Percentiles rank a stretch among this genome's conserved stretches.
These are phyloP conservation scores for Perkinsus marinus DNA, from an alignment of 169 alveolate species.

Conservation along the genomic window DNA sequence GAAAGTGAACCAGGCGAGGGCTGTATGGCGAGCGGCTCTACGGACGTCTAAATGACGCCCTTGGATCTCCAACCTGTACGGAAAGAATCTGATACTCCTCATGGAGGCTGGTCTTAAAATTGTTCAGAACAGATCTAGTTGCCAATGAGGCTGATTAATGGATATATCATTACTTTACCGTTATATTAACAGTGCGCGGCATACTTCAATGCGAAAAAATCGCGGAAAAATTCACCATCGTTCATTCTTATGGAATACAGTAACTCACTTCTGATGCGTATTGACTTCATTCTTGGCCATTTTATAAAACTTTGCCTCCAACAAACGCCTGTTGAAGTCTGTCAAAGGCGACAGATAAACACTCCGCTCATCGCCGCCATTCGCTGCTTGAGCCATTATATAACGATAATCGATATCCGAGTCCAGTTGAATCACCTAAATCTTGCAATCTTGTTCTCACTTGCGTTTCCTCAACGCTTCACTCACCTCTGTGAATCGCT, in stretches of 20 bases:
- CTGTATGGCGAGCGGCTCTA: constrained; percentile 10
- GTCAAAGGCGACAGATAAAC: constrained; percentile 35
- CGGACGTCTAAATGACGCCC: constrained; percentile 40
- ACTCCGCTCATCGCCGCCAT: constrained; percentile 5
- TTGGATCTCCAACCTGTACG: constrained; percentile 34
- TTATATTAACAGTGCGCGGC: no score
- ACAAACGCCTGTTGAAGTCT: constrained; percentile 22
- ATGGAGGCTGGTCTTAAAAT: no score
- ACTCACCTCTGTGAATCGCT: constrained; percentile 23
- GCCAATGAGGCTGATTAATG: no score
- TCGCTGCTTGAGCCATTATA: constrained; percentile 18
- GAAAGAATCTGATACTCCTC: no score
- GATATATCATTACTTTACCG: no score
- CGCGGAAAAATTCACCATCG: no score
- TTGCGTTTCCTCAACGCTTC: neutral
- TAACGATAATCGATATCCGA: constrained; percentile 18
- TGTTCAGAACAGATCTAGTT: no score
- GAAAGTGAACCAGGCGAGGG: constrained; percentile 41
- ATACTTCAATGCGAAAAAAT: no score
- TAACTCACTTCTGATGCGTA: neutral
- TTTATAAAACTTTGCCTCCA: constrained; percentile 9
- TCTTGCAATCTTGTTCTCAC: neutral
- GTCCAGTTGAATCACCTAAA: constrained; percentile 10
- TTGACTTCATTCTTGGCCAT: neutral
- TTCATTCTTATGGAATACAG: no score